These are phyloP conservation scores for Septoria petroselini DNA, from an alignment of 2,329 filamentous ascomycete genomes.

Conservation along the genomic window DNA sequence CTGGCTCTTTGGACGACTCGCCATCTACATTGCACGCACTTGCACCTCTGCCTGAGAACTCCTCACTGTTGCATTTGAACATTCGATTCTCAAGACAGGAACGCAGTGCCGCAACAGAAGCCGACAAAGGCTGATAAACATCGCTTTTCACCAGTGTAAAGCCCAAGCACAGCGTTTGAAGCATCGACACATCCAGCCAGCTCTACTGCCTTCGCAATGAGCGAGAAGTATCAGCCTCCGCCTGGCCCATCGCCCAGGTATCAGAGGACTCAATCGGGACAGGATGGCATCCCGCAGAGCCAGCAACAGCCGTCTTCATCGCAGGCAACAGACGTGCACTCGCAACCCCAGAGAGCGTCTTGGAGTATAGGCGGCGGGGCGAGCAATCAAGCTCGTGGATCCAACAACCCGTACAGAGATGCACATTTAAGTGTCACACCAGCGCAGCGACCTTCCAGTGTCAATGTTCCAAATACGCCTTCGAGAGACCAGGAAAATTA, in stretches of 20 bases:
- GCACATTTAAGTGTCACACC: constrained; percentile 14
- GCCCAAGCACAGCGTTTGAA: constrained; percentile 10
- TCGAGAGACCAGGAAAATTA: constrained; percentile 29
- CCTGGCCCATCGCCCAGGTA: constrained; percentile 23
- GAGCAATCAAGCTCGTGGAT: constrained; percentile 16
- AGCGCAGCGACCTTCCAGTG: constrained; percentile 20
- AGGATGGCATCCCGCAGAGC: constrained; percentile 12
- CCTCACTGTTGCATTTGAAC: constrained; percentile 21
- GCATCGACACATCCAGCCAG: constrained; percentile 17
- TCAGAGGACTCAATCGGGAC: constrained; percentile 21
- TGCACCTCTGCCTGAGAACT: background rate
- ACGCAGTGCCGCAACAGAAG: constrained; percentile 7
- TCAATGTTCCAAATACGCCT: constrained; percentile 17
- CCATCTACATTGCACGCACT: background rate
- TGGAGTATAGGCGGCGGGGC: constrained; percentile 24
- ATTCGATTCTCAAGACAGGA: constrained; percentile 3
- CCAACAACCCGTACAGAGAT: constrained; percentile 27
- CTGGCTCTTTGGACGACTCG: background rate
- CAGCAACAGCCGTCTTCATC: constrained; percentile 8
- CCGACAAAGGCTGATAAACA: constrained; percentile 12
- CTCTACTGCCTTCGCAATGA: constrained; percentile 17
- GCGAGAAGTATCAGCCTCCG: constrained; percentile 23
- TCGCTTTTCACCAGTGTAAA: constrained; percentile 2
- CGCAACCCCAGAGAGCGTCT: constrained; percentile 15
- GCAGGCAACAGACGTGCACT: constrained; percentile 11